phyloP scores from a whole-genome alignment of 2,329 filamentous ascomycete genomes.

The Fusarium falciforme region DNA sequence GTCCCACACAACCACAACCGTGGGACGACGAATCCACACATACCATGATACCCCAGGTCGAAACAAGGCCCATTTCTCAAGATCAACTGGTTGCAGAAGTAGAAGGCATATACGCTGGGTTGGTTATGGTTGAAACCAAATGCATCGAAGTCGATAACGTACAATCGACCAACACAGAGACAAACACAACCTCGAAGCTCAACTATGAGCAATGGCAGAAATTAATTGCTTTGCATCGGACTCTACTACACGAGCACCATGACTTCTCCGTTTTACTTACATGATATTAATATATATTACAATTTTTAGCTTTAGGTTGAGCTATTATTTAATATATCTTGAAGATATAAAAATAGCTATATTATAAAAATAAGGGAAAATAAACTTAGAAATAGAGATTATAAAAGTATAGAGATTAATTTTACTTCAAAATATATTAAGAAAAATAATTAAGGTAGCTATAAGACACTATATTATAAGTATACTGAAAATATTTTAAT shows the following conservation, averaged over 20 bases:
- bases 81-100: constrained; percentile 85
- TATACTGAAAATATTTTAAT: too few relatives aligned
- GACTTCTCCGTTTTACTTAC: constrained; percentile 72
- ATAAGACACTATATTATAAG: too few relatives aligned
- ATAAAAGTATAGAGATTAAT: too few relatives aligned
- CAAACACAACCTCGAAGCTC: constrained; percentile 52
- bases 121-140: constrained; percentile 88
- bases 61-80: constrained; percentile 67
- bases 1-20: background rate
- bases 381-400: too few relatives aligned
- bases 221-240: constrained; percentile 83
- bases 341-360: too few relatives aligned
- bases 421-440: too few relatives aligned
- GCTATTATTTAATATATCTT: too few relatives aligned
- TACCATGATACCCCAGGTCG: constrained; percentile 26
- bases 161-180: constrained; percentile 59
- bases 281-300: too few relatives aligned
- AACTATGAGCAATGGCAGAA: constrained; percentile 84
- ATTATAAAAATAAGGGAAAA: too few relatives aligned
- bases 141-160: constrained; percentile 85
- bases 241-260: constrained; percentile 83
- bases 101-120: constrained; percentile 82
- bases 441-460: too few relatives aligned
- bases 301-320: too few relatives aligned
- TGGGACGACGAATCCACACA: constrained; percentile 11